These are phyloP conservation scores for Psilocybe cubensis DNA, from an alignment of 768 basidiomycete genomes.

Conservation along the genomic window DNA sequence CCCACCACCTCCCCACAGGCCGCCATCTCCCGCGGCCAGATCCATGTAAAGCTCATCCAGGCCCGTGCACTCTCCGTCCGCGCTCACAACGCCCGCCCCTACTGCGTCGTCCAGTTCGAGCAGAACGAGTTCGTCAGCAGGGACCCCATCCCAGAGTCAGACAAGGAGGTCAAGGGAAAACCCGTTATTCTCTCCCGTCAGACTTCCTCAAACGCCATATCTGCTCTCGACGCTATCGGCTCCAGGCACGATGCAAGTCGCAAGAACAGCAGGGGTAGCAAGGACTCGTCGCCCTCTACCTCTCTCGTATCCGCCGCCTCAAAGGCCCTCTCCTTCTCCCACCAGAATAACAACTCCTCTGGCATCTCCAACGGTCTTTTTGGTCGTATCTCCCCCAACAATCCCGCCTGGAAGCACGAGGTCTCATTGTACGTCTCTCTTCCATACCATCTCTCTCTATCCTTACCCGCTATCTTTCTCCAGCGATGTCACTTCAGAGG, in stretches of 20 bases:
- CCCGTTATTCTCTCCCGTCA: slow-evolving; percentile 56
- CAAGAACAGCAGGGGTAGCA: slow-evolving; percentile 40
- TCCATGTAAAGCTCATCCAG: slow-evolving; percentile 95
- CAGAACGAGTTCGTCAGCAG: slow-evolving; percentile 97
- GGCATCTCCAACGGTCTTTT: slow-evolving; percentile 52
- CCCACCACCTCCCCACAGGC: slow-evolving; percentile 38
- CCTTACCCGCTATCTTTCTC: slow-evolving; percentile 12
- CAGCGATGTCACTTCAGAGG: slow-evolving; percentile 93
- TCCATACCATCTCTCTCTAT: slow-evolving; percentile 1
- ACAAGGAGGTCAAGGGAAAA: slow-evolving; percentile 88
- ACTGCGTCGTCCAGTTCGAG: slow-evolving; percentile 98
- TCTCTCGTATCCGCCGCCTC: slow-evolving; percentile 27
- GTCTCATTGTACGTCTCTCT: slow-evolving; percentile 91
- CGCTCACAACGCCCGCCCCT: slow-evolving; percentile 69
- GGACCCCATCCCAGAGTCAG: slow-evolving; percentile 82
- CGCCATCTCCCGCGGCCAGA: slow-evolving; percentile 63
- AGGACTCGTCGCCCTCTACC: slow-evolving; percentile 43
- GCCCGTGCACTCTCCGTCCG: slow-evolving; percentile 83
- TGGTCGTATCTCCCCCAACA: slow-evolving; percentile 71
- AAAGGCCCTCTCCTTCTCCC: slow-evolving; percentile 37
- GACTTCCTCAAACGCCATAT: slow-evolving; percentile 65
- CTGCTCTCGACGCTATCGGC: slow-evolving; percentile 66
- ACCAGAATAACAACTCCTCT: slow-evolving; percentile 29
- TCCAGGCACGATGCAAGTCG: slow-evolving; percentile 42
- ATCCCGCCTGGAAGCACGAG: slow-evolving; percentile 99